phyloP scores from a whole-genome alignment of 768 basidiomycete species.

The Podaxis carcinomalis region DNA sequence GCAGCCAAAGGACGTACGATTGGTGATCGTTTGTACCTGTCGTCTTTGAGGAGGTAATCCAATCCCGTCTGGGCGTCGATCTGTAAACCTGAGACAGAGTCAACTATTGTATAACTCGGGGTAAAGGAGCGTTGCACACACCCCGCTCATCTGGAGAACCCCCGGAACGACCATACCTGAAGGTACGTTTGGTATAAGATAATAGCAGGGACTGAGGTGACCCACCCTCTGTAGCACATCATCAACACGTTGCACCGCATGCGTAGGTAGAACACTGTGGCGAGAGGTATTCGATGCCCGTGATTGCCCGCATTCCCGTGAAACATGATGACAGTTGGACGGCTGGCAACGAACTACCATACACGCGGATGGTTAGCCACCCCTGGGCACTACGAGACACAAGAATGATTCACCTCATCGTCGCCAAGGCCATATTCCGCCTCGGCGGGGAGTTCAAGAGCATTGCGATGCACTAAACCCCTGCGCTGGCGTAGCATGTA shows the following conservation, averaged over 20 bases:
- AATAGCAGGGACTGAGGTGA: constrained; percentile 6
- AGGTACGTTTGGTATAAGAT: background rate
- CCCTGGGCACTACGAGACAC: background rate
- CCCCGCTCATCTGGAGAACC: constrained; percentile 86
- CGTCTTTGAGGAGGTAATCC: constrained; percentile 65
- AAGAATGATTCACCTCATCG: constrained; percentile 47
- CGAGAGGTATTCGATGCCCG: constrained; percentile 89
- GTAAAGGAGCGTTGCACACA: constrained; percentile 20
- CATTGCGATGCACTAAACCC: constrained; percentile 34
- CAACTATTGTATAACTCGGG: background rate
- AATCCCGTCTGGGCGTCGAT: constrained; percentile 84
- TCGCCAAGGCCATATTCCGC: constrained; percentile 40
- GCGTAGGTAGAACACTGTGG: constrained; percentile 71
- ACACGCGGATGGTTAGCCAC: background rate
- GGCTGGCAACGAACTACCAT: constrained; percentile 37
- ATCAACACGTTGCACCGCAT: constrained; percentile 94
- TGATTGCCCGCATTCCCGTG: constrained; percentile 88
- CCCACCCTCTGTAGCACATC: constrained; percentile 89
- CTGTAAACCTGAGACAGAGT: constrained; percentile 51
- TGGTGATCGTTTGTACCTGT: constrained; percentile 57
- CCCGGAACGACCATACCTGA: constrained; percentile 84
- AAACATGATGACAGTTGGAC: constrained; percentile 91
- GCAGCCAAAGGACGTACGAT: constrained; percentile 43
- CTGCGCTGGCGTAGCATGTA: constrained; percentile 72
- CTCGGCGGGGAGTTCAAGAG: constrained; percentile 19